Evolutionary conservation across 1,284 basidiomycete species (phyloP).

Genomic region (Volvariella volvacea): DNA sequence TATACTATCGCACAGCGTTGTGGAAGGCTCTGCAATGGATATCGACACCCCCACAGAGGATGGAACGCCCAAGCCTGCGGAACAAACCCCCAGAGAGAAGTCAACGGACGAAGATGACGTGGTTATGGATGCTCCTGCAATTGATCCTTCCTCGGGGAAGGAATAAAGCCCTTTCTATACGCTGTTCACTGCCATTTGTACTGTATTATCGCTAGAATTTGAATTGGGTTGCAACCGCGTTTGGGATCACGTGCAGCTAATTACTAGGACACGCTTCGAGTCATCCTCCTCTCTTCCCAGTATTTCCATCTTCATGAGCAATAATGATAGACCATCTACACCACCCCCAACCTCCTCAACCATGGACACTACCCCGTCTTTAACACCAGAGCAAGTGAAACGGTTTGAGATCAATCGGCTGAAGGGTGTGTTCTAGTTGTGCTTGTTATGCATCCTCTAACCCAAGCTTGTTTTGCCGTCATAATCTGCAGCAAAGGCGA

Average conservation of each 20-base stretch:
- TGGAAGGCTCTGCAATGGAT: constrained; percentile 34
- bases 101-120: constrained; percentile 12
- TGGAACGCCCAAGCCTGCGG: constrained; percentile 7
- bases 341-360: constrained; percentile 15
- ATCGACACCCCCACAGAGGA: constrained; percentile 29
- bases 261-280: not conserved
- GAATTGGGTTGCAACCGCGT: too few relatives aligned
- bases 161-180: constrained; percentile 4
- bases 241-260: not conserved
- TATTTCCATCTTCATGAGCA: not conserved
- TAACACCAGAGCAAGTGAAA: constrained; percentile 38
- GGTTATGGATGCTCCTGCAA: constrained; percentile 13
- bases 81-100: constrained; percentile 5
- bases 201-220: too few relatives aligned
- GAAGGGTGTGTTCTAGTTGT: constrained; percentile 31
- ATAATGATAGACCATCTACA: constrained; percentile 15
- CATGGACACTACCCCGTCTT: constrained; percentile 10
- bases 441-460: not conserved
- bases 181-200: constrained; percentile 11
- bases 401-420: constrained; percentile 49
- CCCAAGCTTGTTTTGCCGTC: constrained; percentile 5
- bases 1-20: constrained; percentile 24
- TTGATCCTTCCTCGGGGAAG: constrained; percentile 5
- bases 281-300: not conserved
- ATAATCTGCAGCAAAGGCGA: constrained; percentile 43